phyloP scores from a whole-genome alignment of 2,329 filamentous ascomycete genomes.

The Aureobasidium sp. region DNA sequence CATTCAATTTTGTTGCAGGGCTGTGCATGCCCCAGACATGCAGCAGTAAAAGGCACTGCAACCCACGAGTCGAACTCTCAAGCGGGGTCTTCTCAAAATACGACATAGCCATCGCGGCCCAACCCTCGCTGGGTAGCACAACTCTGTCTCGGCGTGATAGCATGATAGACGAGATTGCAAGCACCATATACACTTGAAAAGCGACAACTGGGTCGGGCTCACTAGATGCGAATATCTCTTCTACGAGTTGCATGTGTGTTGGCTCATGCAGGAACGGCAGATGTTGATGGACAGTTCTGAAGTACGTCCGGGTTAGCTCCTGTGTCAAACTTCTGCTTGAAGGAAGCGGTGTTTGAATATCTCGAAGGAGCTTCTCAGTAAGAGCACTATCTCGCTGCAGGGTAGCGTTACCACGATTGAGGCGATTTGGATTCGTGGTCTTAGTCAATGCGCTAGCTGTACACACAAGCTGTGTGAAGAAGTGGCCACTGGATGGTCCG shows the following conservation, averaged over 20 bases:
- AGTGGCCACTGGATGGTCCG: slow-evolving; percentile 4
- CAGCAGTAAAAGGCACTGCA: slow-evolving; percentile 2
- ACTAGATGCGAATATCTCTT: not conserved
- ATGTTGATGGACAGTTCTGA: not conserved
- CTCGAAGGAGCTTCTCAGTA: not conserved
- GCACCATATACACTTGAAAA: slow-evolving; percentile 10
- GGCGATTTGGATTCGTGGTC: not conserved
- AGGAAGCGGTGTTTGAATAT: not conserved
- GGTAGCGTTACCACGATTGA: not conserved
- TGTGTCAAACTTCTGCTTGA: not conserved
- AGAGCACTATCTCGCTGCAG: not conserved
- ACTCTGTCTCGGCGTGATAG: not conserved
- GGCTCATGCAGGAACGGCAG: slow-evolving; percentile 3
- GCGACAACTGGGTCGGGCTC: not conserved
- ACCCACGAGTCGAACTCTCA: not conserved
- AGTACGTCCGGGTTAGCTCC: not conserved
- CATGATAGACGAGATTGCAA: not conserved
- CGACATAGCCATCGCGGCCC: not conserved
- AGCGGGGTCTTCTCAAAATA: not conserved
- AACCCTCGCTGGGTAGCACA: slow-evolving; percentile 1
- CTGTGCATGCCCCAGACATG: slow-evolving; percentile 10
- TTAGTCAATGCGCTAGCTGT: not conserved
- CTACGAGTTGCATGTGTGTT: not conserved
- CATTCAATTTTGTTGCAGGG: not conserved
- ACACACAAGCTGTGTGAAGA: slow-evolving; percentile 4